Evolutionary conservation across 139 green algal genomes (phyloP).

Genomic region (Auxenochlorella protothecoides): DNA sequence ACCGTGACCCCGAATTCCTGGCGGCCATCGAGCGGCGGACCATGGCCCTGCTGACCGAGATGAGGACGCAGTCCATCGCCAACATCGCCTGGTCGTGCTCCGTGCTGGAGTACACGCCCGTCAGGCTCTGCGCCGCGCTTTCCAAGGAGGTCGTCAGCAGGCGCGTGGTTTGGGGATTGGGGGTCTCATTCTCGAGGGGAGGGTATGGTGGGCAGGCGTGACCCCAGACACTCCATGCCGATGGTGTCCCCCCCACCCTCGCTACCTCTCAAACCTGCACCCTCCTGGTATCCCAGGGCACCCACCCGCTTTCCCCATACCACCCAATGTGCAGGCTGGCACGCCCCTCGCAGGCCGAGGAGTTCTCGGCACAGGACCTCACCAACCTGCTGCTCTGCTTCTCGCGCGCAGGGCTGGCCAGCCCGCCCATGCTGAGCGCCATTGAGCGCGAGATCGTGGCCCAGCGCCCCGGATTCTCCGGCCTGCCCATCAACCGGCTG

Average conservation of each 20-base stretch:
- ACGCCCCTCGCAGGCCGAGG: slow-evolving; percentile 2
- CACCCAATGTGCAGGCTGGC: not conserved
- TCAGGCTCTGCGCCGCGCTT: slow-evolving; percentile 19
- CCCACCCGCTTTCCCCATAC: too few relatives aligned
- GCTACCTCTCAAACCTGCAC: not conserved
- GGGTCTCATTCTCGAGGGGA: too few relatives aligned
- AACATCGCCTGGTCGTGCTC: slow-evolving; percentile 35
- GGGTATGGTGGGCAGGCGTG: too few relatives aligned
- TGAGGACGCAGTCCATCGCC: slow-evolving; percentile 26
- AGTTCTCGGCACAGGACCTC: slow-evolving; percentile 24
- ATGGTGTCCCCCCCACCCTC: not conserved
- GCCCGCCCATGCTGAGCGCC: slow-evolving; percentile 3
- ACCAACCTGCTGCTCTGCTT: slow-evolving; percentile 13
- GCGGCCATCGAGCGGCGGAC: slow-evolving; percentile 8
- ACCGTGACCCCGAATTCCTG: slow-evolving; percentile 18
- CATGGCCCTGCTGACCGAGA: slow-evolving; percentile 8
- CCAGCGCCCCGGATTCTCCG: not conserved
- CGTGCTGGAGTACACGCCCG: slow-evolving; percentile 24
- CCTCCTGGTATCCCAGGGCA: too few relatives aligned
- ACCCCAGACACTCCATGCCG: not conserved
- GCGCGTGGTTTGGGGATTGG: not conserved
- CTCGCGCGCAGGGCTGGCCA: not conserved
- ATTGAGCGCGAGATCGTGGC: slow-evolving; percentile 6
- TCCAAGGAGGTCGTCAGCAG: slow-evolving; percentile 14
- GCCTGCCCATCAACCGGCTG: not conserved